Evolutionary conservation across 106 monocot species (phyloP).

Genomic region (Dendrobium nobile): DNA sequence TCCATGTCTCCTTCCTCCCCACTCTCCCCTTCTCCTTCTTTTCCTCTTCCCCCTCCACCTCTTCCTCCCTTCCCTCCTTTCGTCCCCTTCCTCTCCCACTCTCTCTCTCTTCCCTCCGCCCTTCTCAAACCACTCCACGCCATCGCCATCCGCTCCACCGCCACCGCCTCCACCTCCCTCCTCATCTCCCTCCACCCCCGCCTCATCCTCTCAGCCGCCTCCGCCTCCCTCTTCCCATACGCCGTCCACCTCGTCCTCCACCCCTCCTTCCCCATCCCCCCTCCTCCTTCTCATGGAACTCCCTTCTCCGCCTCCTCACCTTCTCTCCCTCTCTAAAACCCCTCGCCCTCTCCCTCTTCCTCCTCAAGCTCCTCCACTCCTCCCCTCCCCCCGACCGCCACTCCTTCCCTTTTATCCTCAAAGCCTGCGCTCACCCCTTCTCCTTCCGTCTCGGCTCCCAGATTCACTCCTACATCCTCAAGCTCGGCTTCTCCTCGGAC

Average conservation of each 20-base stretch:
- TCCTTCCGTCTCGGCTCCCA: constrained; percentile 35
- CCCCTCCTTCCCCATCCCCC: constrained; percentile 6
- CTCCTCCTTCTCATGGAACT: constrained; percentile 38
- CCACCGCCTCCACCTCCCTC: neutral
- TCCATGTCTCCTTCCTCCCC: no score
- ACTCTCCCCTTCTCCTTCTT: no score
- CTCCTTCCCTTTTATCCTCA: constrained; percentile 53
- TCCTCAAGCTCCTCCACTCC: constrained; percentile 24
- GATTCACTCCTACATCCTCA: constrained; percentile 49
- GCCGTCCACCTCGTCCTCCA: constrained; percentile 6
- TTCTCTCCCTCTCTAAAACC: constrained; percentile 4
- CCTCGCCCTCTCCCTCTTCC: constrained; percentile 18
- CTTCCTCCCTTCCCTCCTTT: neutral
- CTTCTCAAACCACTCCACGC: constrained; percentile 1
- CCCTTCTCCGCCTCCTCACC: constrained; percentile 30
- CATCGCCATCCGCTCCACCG: neutral
- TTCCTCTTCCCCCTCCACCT: no score
- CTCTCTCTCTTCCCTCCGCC: neutral
- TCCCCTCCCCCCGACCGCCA: constrained; percentile 17
- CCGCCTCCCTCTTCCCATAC: constrained; percentile 1
- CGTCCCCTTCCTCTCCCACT: no score
- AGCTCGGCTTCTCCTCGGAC: constrained; percentile 48
- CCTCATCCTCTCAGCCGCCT: neutral
- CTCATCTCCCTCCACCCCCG: neutral
- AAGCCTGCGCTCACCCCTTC: constrained; percentile 37